Base-by-base conservation (phyloP, 176 grass and related monocot species). In the Rhynchospora pubera region DNA sequence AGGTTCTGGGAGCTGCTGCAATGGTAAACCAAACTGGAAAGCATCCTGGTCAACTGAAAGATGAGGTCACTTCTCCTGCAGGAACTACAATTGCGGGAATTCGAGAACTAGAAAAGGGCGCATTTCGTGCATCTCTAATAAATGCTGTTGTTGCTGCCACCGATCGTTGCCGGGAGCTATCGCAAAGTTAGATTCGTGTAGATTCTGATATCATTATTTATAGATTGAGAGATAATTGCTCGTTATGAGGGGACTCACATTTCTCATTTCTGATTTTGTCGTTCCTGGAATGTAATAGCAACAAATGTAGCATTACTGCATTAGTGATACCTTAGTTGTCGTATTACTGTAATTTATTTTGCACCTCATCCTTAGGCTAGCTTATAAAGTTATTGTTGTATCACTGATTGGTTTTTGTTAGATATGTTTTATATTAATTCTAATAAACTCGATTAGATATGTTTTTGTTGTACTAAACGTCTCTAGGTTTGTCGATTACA, bases 61-160 rank as follows among this genome's bases (percentile, higher is more conserved):
- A 99, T 85, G 91, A 89, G 55, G 97, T 99, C 71, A 89, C 97
- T 44, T 99, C 97, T 63, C 97, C 97, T n/a, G 97, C 97, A 46
- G 97, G 97, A 58, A 99, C 97, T 24, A 99, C 97, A 21, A 99
- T 99, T 62, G 78, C 97, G 24, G 97, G 97, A n/a, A 87, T 99
- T 81, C 90, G 85, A 64, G 97, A 93, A 80, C 80, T 99, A 5
- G 97, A 99, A 88, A 95, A 81, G 62, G 93, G 90, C 19, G 89
- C 91, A 34, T 99, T 93, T 15, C 92, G 97, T n/a, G 89, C 89
- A 46, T 90, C 85, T 1, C 80, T 99, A 34, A 99, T 96, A 23
- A 93, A 82, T 86, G 97, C 97, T 30, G 97, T 99, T 81, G 84
- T 99, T 91, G 93, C 93, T 63, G 93, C 97, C 12, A 87, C 91